Percentiles rank a stretch among this genome's conserved stretches.
Evolutionary conservation across 2,329 filamentous ascomycete species (phyloP).

Genomic region (Blastomyces emzantsi): DNA sequence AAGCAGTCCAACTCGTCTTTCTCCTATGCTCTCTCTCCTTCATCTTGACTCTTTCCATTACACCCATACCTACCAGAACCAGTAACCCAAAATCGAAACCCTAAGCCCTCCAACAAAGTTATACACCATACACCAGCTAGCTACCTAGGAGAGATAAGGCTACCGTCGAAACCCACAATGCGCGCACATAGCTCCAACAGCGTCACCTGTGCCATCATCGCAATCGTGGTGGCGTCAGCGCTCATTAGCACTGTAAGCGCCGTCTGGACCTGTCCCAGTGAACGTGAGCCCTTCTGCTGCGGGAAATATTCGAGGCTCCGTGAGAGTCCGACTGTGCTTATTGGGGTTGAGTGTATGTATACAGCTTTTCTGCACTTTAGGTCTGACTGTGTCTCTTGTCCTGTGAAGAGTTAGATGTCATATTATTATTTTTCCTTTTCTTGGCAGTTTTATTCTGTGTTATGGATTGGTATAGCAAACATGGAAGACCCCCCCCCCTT

Average conservation of each 20-base stretch:
- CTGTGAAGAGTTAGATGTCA: background rate
- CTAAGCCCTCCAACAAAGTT: background rate
- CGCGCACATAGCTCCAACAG: background rate
- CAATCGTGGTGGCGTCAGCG: background rate
- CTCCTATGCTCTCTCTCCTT: background rate
- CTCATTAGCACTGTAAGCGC: conserved; percentile 7
- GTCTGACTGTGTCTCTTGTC: background rate
- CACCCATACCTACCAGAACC: background rate
- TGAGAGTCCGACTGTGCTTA: background rate
- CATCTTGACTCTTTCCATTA: background rate
- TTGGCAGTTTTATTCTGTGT: background rate
- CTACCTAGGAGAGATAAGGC: background rate
- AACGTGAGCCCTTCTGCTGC: conserved; percentile 15
- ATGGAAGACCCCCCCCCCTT: too few species aligned
- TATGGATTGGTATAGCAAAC: background rate
- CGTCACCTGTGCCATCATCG: background rate
- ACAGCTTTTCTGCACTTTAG: background rate
- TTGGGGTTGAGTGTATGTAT: conserved; percentile 1
- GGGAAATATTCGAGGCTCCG: conserved; percentile 3
- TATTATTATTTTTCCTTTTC: too few species aligned
- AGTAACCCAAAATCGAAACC: too few species aligned
- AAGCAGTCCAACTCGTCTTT: background rate
- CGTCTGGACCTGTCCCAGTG: conserved; percentile 18
- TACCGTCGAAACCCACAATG: background rate
- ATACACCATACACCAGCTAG: background rate